phyloP scores from a whole-genome alignment of 2,329 filamentous ascomycete genomes.

The Mariannaea elegans region DNA sequence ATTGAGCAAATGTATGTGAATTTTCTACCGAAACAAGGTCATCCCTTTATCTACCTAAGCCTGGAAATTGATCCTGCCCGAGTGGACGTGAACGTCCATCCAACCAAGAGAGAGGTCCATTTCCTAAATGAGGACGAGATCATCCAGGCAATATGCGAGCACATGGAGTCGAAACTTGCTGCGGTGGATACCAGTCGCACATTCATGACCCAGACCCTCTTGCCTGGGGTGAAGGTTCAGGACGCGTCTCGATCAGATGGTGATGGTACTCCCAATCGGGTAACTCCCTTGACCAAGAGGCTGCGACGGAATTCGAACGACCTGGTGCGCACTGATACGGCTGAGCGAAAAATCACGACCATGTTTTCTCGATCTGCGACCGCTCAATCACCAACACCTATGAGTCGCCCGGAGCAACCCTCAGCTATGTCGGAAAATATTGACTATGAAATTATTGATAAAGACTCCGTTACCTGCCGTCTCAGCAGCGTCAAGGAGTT shows the following conservation, averaged over 20 bases:
- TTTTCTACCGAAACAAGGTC: slow-evolving; percentile 92
- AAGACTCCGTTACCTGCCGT: slow-evolving; percentile 74
- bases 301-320: slow-evolving; percentile 68
- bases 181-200: slow-evolving; percentile 93
- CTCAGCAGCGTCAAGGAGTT: slow-evolving; percentile 88
- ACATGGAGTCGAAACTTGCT: slow-evolving; percentile 80
- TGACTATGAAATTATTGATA: slow-evolving; percentile 77
- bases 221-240: slow-evolving; percentile 68
- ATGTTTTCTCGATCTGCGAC: slow-evolving; percentile 76
- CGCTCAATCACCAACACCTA: slow-evolving; percentile 30
- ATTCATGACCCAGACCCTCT: slow-evolving; percentile 91
- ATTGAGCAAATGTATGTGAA: slow-evolving; percentile 88
- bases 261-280: slow-evolving; percentile 43
- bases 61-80: slow-evolving; percentile 91
- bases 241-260: slow-evolving; percentile 41
- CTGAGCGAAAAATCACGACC: slow-evolving; percentile 91
- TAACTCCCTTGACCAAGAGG: slow-evolving; percentile 50
- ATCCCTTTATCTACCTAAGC: slow-evolving; percentile 92
- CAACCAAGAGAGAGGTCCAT: slow-evolving; percentile 95
- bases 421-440: slow-evolving; percentile 57
- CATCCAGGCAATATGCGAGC: slow-evolving; percentile 82
- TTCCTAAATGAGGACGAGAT: slow-evolving; percentile 99
- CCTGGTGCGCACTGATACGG: slow-evolving; percentile 88
- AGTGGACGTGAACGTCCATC: slow-evolving; percentile 97
- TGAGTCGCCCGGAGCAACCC: slow-evolving; percentile 45